Evolutionary conservation across 768 basidiomycete genomes (phyloP).

Genomic region (Lactarius indigo): DNA sequence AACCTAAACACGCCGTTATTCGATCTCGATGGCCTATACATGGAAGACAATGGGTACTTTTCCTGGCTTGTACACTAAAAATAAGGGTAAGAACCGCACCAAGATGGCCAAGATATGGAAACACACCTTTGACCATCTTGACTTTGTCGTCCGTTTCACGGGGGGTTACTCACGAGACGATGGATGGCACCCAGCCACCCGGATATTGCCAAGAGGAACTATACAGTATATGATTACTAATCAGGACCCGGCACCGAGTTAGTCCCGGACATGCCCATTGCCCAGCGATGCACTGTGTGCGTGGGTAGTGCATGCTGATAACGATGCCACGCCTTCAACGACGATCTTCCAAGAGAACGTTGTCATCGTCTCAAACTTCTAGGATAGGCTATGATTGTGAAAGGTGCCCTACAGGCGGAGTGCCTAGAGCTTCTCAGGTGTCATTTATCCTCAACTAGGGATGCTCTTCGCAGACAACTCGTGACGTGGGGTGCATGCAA

Average conservation of each 20-base stretch:
- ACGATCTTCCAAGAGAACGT: not conserved
- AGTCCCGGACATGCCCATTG: not conserved
- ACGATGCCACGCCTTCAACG: conserved; percentile 2
- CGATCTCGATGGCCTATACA: not conserved
- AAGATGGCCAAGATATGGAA: not conserved
- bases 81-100: not conserved
- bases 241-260: not conserved
- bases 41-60: conserved; percentile 52
- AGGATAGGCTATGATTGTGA: conserved; percentile 18
- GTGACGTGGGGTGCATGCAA: not conserved
- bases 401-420: not conserved
- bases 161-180: conserved; percentile 19
- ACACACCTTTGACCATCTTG: conserved; percentile 33
- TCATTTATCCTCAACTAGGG: not conserved
- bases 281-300: too few species aligned
- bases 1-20: conserved; percentile 47
- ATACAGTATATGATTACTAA: conserved; percentile 24
- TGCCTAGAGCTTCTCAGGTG: not conserved
- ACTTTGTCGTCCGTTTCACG: conserved; percentile 15
- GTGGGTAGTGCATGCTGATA: not conserved
- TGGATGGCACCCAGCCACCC: conserved; percentile 27
- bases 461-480: not conserved
- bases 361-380: not conserved
- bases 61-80: conserved; percentile 87
- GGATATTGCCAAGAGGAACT: conserved; percentile 29